phyloP scores from a whole-genome alignment of 495 filamentous ascomycete species.

The Podospora pseudocomata region DNA sequence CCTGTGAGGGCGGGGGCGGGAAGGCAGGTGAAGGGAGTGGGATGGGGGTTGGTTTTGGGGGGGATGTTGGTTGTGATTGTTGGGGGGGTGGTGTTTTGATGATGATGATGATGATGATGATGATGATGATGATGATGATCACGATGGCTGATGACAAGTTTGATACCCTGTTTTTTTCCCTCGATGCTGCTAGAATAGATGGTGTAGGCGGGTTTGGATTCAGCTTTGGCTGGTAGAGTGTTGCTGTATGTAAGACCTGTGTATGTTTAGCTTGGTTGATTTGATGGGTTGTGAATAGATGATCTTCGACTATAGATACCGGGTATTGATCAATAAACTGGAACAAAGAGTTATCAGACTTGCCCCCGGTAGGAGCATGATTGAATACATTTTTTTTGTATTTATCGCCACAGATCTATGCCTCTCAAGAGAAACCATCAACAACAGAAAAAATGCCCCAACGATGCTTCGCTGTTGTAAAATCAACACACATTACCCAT shows the following conservation, averaged over 20 bases:
- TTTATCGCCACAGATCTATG: neutral
- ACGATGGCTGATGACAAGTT: neutral
- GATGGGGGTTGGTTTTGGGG: neutral
- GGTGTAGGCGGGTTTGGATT: neutral
- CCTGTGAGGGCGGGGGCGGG: neutral
- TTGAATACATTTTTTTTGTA: neutral
- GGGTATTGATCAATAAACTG: neutral
- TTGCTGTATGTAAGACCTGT: neutral
- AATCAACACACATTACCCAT: neutral
- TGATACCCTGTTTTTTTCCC: neutral
- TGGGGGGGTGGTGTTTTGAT: slow-evolving; percentile 6
- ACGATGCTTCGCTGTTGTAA: neutral
- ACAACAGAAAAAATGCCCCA: neutral
- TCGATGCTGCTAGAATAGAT: neutral
- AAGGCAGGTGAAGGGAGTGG: neutral
- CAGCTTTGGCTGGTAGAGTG: neutral
- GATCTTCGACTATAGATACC: neutral
- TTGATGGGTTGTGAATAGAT: neutral
- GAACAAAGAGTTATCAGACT: neutral
- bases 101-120: neutral
- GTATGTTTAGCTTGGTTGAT: neutral
- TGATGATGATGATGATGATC: neutral
- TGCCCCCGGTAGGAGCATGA: neutral
- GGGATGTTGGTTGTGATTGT: neutral
- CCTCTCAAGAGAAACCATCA: neutral